phyloP scores from a whole-genome alignment of 768 basidiomycete species.

The Tulasnella sp. region DNA sequence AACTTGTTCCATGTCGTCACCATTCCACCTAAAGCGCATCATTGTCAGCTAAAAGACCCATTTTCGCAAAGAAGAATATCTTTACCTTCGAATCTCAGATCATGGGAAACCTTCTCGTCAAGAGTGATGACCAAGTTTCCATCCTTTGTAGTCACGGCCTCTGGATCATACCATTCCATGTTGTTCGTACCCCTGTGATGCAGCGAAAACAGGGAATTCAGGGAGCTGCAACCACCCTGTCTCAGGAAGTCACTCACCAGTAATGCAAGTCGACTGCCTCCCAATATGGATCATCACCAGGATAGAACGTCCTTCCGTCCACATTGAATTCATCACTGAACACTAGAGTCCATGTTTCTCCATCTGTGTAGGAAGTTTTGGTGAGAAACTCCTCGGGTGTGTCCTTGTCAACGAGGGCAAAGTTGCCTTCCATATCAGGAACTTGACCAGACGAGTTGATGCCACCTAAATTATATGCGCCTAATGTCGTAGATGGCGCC shows the following conservation, averaged over 20 bases:
- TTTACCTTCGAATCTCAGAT: constrained; percentile 30
- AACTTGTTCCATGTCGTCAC: constrained; percentile 76
- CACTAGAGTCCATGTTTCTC: constrained; percentile 24
- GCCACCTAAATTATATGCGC: constrained; percentile 30
- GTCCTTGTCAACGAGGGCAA: constrained; percentile 27
- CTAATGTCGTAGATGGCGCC: constrained; percentile 18
- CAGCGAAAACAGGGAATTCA: no score
- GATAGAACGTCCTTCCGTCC: constrained; percentile 24
- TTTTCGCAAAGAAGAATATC: no score
- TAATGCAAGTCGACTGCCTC: constrained; percentile 29
- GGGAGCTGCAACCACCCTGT: no score
- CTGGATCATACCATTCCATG: constrained; percentile 85
- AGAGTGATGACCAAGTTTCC: constrained; percentile 70
- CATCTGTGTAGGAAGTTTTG: constrained; percentile 25
- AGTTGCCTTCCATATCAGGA: constrained; percentile 24
- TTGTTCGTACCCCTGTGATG: constrained; percentile 43
- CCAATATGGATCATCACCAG: constrained; percentile 34
- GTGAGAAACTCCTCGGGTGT: constrained; percentile 24
- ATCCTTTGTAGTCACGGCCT: constrained; percentile 53
- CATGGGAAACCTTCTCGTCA: constrained; percentile 49
- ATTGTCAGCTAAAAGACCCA: not conserved
- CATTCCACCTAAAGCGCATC: constrained; percentile 33
- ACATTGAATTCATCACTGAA: constrained; percentile 31
- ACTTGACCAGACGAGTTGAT: constrained; percentile 30
- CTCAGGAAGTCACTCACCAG: no score